Evolutionary conservation across 805 yeast species (phyloP), one percentile per base, ranked within the genome.

Genomic region (Jamesozyma rosinii): DNA sequence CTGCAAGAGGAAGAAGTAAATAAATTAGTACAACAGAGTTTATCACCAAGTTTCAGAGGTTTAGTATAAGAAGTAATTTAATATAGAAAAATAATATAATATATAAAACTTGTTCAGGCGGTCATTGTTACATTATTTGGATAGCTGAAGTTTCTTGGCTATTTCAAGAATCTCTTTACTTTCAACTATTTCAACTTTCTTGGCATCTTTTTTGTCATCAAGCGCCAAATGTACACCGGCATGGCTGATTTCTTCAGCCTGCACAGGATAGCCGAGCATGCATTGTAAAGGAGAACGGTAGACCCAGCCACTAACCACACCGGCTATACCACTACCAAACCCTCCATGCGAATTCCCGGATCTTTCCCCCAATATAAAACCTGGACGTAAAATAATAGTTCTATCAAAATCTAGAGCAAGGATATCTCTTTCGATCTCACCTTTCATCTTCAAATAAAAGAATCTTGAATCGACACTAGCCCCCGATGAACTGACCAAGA

Each of bases 311-410:
- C 70, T 70, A 14, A 75, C 17, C 2, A 50, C 60, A 13, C 57
- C 63, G 13, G 57, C 58, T 1, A 64, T 2, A 13, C 48, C 54
- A 43, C 66, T 70, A 4, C 57, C 57, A 3, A 64, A 50, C 0
- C 74, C 76, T 42, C 69, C 72, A 2, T 61, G 46, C 6, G 47
- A 43, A 11, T 19, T 19, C n/a, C 21, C 41, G 1, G 18, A n/a
- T 53, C 95, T 68, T 24, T 74, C 72, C 4, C 95, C 95, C 5
- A 84, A 52, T 31, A 87, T 65, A 0, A 69, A 59, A 13, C 95
- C 95, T 0, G 96, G 96, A 54, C 85, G 72, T 44, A 88, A 61
- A 47, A 88, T 81, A 41, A 86, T 74, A 1, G 88, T 78, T 42
- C 77, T 69, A n/a, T 79, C 80, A 61, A 86, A 88, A 22, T 69